These are phyloP conservation scores for Dactylorhiza incarnata DNA, from an alignment of 106 monocot species.

Conservation along the genomic window DNA sequence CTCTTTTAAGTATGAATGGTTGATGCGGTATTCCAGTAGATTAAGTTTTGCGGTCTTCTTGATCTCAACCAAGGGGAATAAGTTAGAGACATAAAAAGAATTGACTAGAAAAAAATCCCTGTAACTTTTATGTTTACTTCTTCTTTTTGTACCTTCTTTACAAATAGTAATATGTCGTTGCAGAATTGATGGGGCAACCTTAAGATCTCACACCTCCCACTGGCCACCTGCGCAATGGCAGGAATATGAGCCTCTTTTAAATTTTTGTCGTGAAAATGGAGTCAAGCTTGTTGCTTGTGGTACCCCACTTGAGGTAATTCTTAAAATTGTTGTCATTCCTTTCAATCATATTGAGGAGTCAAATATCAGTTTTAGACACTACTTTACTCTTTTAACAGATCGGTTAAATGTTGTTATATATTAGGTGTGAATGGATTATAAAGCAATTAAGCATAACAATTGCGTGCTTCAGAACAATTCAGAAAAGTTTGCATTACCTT, in stretches of 20 bases:
- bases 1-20: not conserved
- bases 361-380: not conserved
- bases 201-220: conserved; percentile 54
- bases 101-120: too few relatives aligned
- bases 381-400: not conserved
- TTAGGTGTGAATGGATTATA: not conserved
- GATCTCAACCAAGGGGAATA: not conserved
- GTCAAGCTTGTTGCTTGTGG: conserved; percentile 89
- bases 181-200: conserved; percentile 70
- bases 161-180: conserved; percentile 18
- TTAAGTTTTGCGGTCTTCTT: not conserved
- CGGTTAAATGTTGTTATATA: not conserved
- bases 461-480: not conserved
- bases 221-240: conserved; percentile 85
- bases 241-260: conserved; percentile 93
- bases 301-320: conserved; percentile 84
- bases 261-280: conserved; percentile 80
- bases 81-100: not conserved
- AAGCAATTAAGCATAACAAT: not conserved
- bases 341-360: not conserved
- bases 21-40: not conserved
- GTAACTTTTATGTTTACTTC: not conserved
- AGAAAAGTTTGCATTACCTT: not conserved
- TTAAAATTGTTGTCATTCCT: conserved; percentile 5
- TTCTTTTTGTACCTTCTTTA: conserved; percentile 6